These are phyloP conservation scores for Phyllosticta citriasiana DNA, from an alignment of 2,329 filamentous ascomycete genomes.

Conservation along the genomic window DNA sequence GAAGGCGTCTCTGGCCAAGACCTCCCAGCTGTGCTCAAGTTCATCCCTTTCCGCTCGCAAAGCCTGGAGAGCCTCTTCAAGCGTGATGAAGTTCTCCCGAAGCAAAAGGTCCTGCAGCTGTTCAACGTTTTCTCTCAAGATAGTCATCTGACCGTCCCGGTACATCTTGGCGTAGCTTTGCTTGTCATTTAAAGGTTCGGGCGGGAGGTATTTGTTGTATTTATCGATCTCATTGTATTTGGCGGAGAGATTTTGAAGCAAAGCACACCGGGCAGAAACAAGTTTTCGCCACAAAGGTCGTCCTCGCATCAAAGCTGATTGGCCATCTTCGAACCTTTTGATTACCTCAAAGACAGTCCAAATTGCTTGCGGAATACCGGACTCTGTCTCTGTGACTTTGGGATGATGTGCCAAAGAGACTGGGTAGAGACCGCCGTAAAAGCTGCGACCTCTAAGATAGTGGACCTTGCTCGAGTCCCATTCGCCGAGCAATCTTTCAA, in stretches of 20 bases:
- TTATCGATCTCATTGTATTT: constrained; percentile 18
- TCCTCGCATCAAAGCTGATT: constrained; percentile 10
- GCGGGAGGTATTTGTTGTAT: constrained; percentile 13
- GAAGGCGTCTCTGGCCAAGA: background rate
- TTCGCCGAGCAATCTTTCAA: constrained; percentile 13
- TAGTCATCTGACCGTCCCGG: constrained; percentile 24
- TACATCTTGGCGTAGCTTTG: constrained; percentile 29
- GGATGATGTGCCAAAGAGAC: constrained; percentile 13
- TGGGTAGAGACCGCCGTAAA: constrained; percentile 25
- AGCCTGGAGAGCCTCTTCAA: background rate
- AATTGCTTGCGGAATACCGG: constrained; percentile 25
- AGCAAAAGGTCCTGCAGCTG: background rate
- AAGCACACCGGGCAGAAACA: background rate
- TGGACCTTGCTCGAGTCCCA: constrained; percentile 13
- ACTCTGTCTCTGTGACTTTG: constrained; percentile 22
- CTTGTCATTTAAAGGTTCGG: constrained; percentile 20
- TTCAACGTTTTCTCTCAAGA: constrained; percentile 15
- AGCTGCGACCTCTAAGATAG: constrained; percentile 24
- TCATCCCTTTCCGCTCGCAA: background rate
- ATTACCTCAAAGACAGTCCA: constrained; percentile 24
- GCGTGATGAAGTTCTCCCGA: background rate
- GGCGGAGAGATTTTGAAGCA: constrained; percentile 18
- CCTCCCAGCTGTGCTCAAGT: background rate
- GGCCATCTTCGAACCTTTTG: constrained; percentile 3
- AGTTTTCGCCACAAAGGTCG: background rate